Base-by-base conservation (phyloP, 163 green algal species). In the Trebouxia gelatinosa region DNA sequence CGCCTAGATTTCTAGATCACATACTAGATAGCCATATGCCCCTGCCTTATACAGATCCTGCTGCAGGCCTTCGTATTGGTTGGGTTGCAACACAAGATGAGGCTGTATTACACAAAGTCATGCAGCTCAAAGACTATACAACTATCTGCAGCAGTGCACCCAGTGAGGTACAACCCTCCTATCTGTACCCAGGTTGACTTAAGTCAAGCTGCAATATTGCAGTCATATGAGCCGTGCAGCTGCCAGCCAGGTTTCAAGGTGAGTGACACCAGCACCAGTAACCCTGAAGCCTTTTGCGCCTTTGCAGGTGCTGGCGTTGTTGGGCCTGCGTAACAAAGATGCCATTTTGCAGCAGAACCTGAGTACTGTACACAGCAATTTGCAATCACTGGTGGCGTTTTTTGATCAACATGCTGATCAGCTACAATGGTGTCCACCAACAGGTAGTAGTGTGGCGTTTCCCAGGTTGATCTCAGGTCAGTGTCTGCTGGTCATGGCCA, bases 71-170 rank as follows among this genome's bases (percentile, higher is more conserved):
- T 40, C 85, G 91, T 43, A 85, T 95, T 62, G 90, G 91, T 35
- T 93, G 90, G 88, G 32, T 93, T 35, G 85, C 78, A 6, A 79
- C 57, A 3, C 77, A 78, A 29, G 84, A 90, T 50, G 23, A 43
- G 0, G 46, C 43, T 17, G 31, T 89, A 28, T 19, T 88, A 21
- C 17, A 23, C 2, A 68, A 81, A 0, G 70, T 89, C 28, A 75
- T 81, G 29, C 83, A 90, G 80, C 83, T 95, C 11, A 92, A 93
- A 58, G 91, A 96, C 84, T 96, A 91, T 85, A 94, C 89, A 32
- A 93, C 89, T 74, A 96, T 96, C 72, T 96, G 91, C 80, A 78
- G 26, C 50, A 70, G 75, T 16, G 80, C 75, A 2, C 83, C 87
- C n/a, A 87, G 77, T 50, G 87, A 91, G 83, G 87, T 91, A n/a